phyloP scores from a whole-genome alignment of 2,329 filamentous ascomycete species.

The Fusarium dlaminii region DNA sequence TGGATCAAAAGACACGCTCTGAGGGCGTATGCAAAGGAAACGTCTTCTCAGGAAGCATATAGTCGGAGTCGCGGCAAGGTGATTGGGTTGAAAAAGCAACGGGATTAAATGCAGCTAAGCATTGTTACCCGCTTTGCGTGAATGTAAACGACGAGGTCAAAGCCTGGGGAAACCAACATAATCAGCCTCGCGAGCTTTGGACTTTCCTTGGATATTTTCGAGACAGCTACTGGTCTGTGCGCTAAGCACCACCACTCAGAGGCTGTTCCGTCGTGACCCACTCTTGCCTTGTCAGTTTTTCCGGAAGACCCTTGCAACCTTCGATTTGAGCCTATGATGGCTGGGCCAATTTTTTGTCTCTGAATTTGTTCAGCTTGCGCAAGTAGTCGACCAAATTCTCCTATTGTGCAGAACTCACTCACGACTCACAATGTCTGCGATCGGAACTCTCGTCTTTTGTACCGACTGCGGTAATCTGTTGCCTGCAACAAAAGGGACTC shows the following conservation, averaged over 20 bases:
- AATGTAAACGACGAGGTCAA: conserved; percentile 31
- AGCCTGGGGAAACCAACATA: conserved; percentile 36
- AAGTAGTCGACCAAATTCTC: conserved; percentile 7
- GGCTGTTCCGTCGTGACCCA: conserved; percentile 39
- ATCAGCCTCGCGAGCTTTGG: conserved; percentile 39
- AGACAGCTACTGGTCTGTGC: conserved; percentile 35
- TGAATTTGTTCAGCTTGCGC: conserved; percentile 25
- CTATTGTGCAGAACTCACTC: neutral
- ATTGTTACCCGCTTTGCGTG: conserved; percentile 32
- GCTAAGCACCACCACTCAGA: conserved; percentile 32
- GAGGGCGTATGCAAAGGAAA: conserved; percentile 5
- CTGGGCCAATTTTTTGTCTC: conserved; percentile 42
- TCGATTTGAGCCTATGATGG: conserved; percentile 35
- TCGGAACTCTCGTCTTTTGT: conserved; percentile 93
- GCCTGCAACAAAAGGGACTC: conserved; percentile 79
- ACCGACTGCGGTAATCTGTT: conserved; percentile 91
- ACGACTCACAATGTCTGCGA: conserved; percentile 75
- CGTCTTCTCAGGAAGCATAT: neutral
- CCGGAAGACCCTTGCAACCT: conserved; percentile 35
- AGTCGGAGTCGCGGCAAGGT: neutral
- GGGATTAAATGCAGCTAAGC: conserved; percentile 35
- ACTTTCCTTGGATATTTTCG: conserved; percentile 31
- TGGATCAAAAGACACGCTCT: conserved; percentile 14
- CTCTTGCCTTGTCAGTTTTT: conserved; percentile 45
- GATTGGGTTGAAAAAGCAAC: neutral